Conservation (phyloP, 2,329 filamentous ascomycete species). For the Madurella mycetomatis region DNA sequence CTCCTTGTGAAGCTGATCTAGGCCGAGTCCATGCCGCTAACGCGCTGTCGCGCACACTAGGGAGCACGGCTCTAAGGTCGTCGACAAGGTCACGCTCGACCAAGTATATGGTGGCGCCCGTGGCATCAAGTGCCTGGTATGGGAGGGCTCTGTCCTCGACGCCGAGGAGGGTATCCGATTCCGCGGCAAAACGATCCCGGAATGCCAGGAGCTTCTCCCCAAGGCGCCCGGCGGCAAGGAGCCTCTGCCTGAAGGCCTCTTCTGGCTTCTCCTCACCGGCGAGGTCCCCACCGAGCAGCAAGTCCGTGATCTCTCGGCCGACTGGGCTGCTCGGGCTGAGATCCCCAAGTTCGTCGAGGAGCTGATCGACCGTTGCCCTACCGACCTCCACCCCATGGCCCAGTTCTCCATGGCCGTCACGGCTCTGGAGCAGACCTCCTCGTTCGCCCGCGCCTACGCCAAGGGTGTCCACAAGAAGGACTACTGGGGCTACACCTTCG, state of each 20-base stretch:
- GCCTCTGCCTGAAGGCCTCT: constrained; percentile 97
- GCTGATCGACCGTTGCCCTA: constrained; percentile 99
- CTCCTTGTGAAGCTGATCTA: constrained; percentile 9
- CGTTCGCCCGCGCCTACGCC: constrained; percentile 97
- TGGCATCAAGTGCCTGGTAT: constrained; percentile 97
- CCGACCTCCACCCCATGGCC: constrained; percentile 98
- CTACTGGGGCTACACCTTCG: constrained; percentile 99
- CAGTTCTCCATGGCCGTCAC: constrained; percentile 98
- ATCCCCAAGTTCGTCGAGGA: constrained; percentile 98
- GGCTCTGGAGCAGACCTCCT: constrained; percentile 96
- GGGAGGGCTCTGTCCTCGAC: constrained; percentile 98
- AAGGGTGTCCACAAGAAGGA: constrained; percentile 99
- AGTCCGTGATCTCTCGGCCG: constrained; percentile 94
- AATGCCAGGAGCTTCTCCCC: constrained; percentile 95
- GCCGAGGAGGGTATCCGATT: constrained; percentile 99
- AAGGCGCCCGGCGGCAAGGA: constrained; percentile 96
- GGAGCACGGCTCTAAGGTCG: constrained; percentile 89
- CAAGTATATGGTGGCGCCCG: constrained; percentile 99
- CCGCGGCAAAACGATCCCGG: constrained; percentile 97
- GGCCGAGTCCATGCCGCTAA: constrained; percentile 25
- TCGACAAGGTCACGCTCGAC: constrained; percentile 97
- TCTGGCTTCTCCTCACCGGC: constrained; percentile 98
- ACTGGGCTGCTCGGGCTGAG: constrained; percentile 97
- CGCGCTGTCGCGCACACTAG: constrained; percentile 42
- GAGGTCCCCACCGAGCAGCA: constrained; percentile 98